Base-by-base conservation (phyloP, 2,329 filamentous ascomycete species). In the Penicillium janthinellum region DNA sequence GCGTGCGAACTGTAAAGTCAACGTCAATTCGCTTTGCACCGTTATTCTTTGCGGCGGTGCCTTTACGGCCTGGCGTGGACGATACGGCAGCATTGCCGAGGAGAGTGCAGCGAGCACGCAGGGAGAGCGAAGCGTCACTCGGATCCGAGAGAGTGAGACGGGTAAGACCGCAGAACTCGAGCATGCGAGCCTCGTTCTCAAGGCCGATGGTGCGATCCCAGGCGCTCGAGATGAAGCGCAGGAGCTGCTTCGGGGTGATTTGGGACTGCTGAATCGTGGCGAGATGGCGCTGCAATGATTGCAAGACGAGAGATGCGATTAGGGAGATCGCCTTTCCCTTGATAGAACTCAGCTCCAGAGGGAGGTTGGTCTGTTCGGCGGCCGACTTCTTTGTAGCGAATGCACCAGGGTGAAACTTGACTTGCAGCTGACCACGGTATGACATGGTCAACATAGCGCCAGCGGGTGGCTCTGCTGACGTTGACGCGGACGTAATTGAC, bases 121-220 rank as follows among this genome's bases (percentile, higher is more conserved):
- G 68, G 11, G 64, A 70, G 20, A 69, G 63, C 1, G 61, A 65
- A 41, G 64, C 62, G 17, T 67, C 66, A 8, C 70, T 58, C 5
- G 65, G 64, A 12, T 75, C 70, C 1, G 66, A 66, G 34, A 77
- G 67, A 8, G 66, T 70, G 25, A 75, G 69, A 31, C 73, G 75
- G 11, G 78, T 79, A n/a, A 81, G 73, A 34, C 79, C 79, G 56
- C 75, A 77, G 61, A 79, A 78, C 61, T 74, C 75, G 14, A 81
- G 73, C 65, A 79, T 73, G 50, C 75, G 76, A 39, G 79, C 71
- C 62, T 81, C 79, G 58, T 79, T 74, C 53, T 79, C 75, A 7
- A 81, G 67, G 4, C 67, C 72, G 47, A 71, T 68, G 2, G 74
- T 72, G 42, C 74, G 69, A 61, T 78, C 70, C 79, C 79, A 81